Percentiles rank a stretch among this genome's conserved stretches.
These are phyloP conservation scores for Cryptosporidium tyzzeri DNA, from an alignment of 169 alveolate species.

Conservation along the genomic window DNA sequence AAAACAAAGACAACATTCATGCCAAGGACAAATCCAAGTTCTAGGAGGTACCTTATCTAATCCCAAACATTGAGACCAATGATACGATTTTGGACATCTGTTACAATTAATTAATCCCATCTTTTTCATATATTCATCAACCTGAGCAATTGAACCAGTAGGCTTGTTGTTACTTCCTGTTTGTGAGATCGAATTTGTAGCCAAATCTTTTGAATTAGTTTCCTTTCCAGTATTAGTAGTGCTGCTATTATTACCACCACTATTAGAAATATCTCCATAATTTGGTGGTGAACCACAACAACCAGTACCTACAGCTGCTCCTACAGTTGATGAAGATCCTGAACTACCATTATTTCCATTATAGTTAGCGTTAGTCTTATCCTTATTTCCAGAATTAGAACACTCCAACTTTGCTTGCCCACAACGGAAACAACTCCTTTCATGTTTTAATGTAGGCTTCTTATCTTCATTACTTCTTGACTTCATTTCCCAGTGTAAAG, in stretches of 20 bases:
- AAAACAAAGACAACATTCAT: conserved; percentile 91
- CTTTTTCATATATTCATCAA: conserved; percentile 66
- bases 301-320: conserved; percentile 9
- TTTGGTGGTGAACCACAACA: conserved; percentile 69
- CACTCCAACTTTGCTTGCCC: conserved; percentile 84
- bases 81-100: conserved; percentile 92
- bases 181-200: background rate
- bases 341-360: background rate
- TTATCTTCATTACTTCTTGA: conserved; percentile 81
- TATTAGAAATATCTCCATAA: conserved; percentile 9
- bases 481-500: conserved; percentile 57
- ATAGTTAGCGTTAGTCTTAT: background rate
- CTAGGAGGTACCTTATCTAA: conserved; percentile 79
- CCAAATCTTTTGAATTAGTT: background rate
- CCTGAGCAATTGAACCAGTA: conserved; percentile 44
- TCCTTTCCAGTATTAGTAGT: background rate
- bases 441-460: conserved; percentile 84
- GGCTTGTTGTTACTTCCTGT: conserved; percentile 2
- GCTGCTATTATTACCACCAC: background rate
- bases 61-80: conserved; percentile 85
- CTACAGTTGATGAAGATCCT: background rate
- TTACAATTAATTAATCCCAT: conserved; percentile 86
- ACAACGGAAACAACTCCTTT: conserved; percentile 89
- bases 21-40: conserved; percentile 93
- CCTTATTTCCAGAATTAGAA: conserved; percentile 4